Base-by-base conservation (phyloP, 2,329 filamentous ascomycete species). In the Penicillium sp. region DNA sequence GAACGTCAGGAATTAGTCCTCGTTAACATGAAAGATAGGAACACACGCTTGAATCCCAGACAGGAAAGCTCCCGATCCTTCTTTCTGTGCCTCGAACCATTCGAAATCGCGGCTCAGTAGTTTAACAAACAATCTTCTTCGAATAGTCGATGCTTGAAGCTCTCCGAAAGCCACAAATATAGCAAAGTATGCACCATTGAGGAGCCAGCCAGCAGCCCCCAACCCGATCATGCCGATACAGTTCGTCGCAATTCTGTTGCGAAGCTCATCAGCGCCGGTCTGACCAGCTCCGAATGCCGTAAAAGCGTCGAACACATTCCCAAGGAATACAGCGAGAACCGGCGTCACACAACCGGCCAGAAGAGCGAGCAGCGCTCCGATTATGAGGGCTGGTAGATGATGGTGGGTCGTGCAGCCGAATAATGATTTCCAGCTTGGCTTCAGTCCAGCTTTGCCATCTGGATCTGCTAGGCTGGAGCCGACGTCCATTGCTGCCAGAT, bases 141-240 rank as follows among this genome's bases (percentile, higher is more conserved):
- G 81, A 6, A 84, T 85, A 42, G 73, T 81, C 28, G 80, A 81
- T 0, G 88, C 90, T 59, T 96, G 90, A 2, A 90, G 63, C 69
- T 96, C 92, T 13, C 92, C 89, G 68, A 94, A 94, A 0, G 81
- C 67, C 27, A 92, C 76, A 85, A 92, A 96, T 0, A 82, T 69
- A 1, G 79, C 78, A 61, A 90, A 86, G 60, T 90, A 88, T 1
- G 79, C 66, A 3, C 82, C 81, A 59, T 88, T 86, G 14, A 86
- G 71, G 0, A 90, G 41, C 83, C 89, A 92, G 42, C 82, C 85
- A 0, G 74, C 80, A 0, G 76, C 68, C 0, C 87, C 90, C 0
- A 96, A 69, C 0, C 76, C 79, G 0, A 84, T 70, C 39, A 96
- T 73, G 24, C 83, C 79, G 24, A 86, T 59, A 42, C 84, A 86